Base-by-base conservation (phyloP, 495 filamentous ascomycete genomes). In the Evernia prunastri region DNA sequence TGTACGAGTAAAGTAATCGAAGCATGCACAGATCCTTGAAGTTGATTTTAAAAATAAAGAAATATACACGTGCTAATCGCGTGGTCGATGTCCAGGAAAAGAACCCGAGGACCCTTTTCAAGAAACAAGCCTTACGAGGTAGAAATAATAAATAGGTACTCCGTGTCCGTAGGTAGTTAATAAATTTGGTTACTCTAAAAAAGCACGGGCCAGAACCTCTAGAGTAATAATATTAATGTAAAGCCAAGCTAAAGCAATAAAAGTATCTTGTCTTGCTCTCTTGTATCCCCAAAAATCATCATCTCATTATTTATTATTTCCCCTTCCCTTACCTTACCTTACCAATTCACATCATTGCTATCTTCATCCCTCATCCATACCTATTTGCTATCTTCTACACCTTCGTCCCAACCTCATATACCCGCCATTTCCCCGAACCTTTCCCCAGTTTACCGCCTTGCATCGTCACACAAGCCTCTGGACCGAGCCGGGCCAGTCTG, bases 51-150 rank as follows among this genome's bases (percentile, higher is more conserved):
- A n/a, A n/a, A n/a, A 36, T 23, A 43, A 42, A 40, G 29, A 35
- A 42, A 59, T 25, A 67, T 59, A 33, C 66, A 64, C 61, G 61
- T 67, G 66, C 57, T 63, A 51, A 64, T 67, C 66, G 66, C 66
- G 66, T 67, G 66, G 20, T 54, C 51, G 33, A 42, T 12, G 35
- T 23, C 23, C 23, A 45, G 39, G 31, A 17, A 56, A 54, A 56
- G 18, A 15, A 49, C 33, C 25, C 33, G 43, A 54, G 45, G 18
- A 15, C 36, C 33, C 25, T 23, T 54, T 51, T 37, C 29, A 62
- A 45, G 40, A n/a, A n/a, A 61, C 60, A 61, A 61, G 45, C 39
- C 25, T 57, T 43, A 20, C n/a, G n/a, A n/a, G n/a, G n/a, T n/a
- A n/a, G n/a, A n/a, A n/a, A n/a, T n/a, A n/a, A n/a, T n/a, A n/a